These are phyloP conservation scores for Glaciozyma martinii DNA, from an alignment of 768 basidiomycete species.

Conservation along the genomic window DNA sequence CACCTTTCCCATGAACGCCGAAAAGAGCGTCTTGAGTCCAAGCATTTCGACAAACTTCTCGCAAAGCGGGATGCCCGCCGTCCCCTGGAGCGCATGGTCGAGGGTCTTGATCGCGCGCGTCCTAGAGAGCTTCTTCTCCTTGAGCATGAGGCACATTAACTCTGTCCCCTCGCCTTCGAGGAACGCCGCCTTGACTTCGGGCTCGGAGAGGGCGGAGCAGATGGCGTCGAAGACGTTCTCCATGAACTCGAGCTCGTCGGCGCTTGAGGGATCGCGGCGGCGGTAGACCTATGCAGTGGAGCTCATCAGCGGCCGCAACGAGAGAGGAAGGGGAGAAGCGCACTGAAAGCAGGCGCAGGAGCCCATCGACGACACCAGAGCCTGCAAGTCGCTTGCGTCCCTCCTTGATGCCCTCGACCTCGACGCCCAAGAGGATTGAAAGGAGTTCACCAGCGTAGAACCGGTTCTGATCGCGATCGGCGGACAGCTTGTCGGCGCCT, in stretches of 20 bases:
- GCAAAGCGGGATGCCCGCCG: slow-evolving; percentile 60
- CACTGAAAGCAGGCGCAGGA: slow-evolving; percentile 22
- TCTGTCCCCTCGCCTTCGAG: slow-evolving; percentile 88
- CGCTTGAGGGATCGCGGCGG: slow-evolving; percentile 30
- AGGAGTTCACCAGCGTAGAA: slow-evolving; percentile 87
- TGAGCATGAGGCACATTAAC: slow-evolving; percentile 97
- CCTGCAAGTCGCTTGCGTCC: slow-evolving; percentile 57
- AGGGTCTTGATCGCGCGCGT: slow-evolving; percentile 61
- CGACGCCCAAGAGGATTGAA: slow-evolving; percentile 59
- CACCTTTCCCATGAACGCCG: slow-evolving; percentile 90
- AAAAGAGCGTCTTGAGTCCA: slow-evolving; percentile 82
- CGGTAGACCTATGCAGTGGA: slow-evolving; percentile 20
- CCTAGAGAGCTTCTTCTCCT: slow-evolving; percentile 45
- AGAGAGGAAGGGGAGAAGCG: background rate
- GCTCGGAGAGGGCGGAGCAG: slow-evolving; percentile 59
- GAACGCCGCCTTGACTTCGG: slow-evolving; percentile 64
- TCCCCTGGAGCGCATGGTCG: slow-evolving; percentile 62
- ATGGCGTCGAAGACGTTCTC: slow-evolving; percentile 88
- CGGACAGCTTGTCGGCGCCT: slow-evolving; percentile 45
- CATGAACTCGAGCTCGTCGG: slow-evolving; percentile 95
- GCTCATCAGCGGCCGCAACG: background rate
- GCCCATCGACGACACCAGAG: slow-evolving; percentile 15
- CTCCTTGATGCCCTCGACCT: slow-evolving; percentile 39
- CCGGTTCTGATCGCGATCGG: slow-evolving; percentile 71
- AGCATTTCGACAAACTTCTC: slow-evolving; percentile 76